phyloP scores from a whole-genome alignment of 2,329 filamentous ascomycete species.

The Xylariaceae sp. region DNA sequence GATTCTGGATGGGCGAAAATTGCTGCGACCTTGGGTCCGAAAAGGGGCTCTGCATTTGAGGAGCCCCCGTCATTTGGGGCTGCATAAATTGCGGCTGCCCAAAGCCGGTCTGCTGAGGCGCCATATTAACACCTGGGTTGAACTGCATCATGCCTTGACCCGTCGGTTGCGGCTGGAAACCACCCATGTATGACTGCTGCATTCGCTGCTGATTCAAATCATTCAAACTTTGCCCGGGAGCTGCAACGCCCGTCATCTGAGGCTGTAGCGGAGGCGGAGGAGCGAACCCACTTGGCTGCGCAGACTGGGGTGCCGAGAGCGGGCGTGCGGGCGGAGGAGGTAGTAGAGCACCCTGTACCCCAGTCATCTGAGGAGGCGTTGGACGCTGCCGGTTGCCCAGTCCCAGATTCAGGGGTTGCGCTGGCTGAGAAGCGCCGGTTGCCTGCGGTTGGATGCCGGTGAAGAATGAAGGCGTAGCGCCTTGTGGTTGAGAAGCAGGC shows the following conservation, averaged over 20 bases:
- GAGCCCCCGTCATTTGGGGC: conserved; percentile 33
- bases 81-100: conserved; percentile 39
- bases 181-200: conserved; percentile 53
- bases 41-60: conserved; percentile 39
- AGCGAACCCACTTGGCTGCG: conserved; percentile 67
- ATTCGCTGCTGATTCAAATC: conserved; percentile 65
- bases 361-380: conserved; percentile 59
- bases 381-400: conserved; percentile 61
- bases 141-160: conserved; percentile 36
- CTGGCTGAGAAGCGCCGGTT: conserved; percentile 36
- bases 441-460: conserved; percentile 32
- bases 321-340: conserved; percentile 75
- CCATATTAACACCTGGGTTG: conserved; percentile 30
- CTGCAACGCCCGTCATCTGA: conserved; percentile 78
- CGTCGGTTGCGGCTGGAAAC: conserved; percentile 35
- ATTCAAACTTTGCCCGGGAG: conserved; percentile 70
- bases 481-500: conserved; percentile 39
- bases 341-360: conserved; percentile 60
- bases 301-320: conserved; percentile 81
- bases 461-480: conserved; percentile 58
- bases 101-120: conserved; percentile 35
- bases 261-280: conserved; percentile 68
- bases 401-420: conserved; percentile 40
- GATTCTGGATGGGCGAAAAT: conserved; percentile 50
- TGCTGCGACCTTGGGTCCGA: conserved; percentile 36